Evolutionary conservation across 306 rosid genomes (phyloP), one percentile per base, ranked within the genome.

Genomic region (Gastrolobium villosum): DNA sequence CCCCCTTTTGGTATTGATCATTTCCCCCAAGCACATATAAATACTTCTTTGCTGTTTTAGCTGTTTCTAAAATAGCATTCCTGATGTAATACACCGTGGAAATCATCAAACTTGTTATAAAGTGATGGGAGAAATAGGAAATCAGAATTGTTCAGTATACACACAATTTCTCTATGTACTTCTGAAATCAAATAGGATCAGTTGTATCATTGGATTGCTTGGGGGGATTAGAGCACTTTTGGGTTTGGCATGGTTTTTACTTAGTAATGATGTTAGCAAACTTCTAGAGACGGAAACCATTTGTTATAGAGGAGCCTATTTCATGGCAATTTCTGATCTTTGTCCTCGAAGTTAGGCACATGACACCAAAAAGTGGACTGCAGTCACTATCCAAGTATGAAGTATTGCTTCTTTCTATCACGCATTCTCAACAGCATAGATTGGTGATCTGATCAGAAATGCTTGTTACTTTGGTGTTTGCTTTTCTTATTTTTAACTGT

Each of bases 301-400:
- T 4, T 6, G 30, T 35, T 75, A 70, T 45, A 13, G 36, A 41
- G 59, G 59, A 54, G 44, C 81, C 26, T 65, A 36, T 36, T 55
- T 43, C n/a, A 32, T 67, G n/a, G 49, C 28, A 73, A 10, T 60
- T 53, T 41, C 32, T 5, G 44, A 55, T 14, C 5, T 26, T 13
- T 78, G 32, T 54, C 61, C 55, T n/a, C 28, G 8, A 39, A 52
- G 7, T n/a, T 53, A 5, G 39, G 57, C 14, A 30, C 54, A 43
- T 45, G 50, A 43, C n/a, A 13, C 46, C 70, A 75, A 13, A n/a
- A 3, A 43, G 11, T 10, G 31, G 65, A 15, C 31, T 65, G 53
- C 53, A 60, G 14, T 46, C 14, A 46, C 11, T 14, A 28, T 53
- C 37, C 31, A 49, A 55, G 15, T 41, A 26, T 11, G 14, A 49